A percentile compares a stretch with the other conserved stretches of the same genome.
These are phyloP conservation scores for Syncephalastrum monosporum DNA, from an alignment of 371 early-diverging fungal genomes.

Conservation along the genomic window DNA sequence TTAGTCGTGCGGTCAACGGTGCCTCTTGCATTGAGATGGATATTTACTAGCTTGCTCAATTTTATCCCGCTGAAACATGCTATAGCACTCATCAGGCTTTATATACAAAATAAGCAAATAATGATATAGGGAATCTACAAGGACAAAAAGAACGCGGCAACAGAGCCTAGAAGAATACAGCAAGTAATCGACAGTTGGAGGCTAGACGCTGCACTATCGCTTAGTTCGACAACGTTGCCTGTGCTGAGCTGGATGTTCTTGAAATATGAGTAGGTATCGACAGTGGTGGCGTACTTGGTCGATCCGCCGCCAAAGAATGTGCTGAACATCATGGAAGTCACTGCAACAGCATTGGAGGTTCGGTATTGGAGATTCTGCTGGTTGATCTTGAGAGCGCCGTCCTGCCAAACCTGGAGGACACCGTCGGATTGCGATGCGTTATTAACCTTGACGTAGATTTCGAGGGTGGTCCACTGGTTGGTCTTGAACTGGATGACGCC, in stretches of 20 bases:
- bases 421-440: conserved; percentile 41
- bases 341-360: conserved; percentile 26
- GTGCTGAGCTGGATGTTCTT: conserved; percentile 45
- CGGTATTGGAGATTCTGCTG: conserved; percentile 37
- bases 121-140: conserved; percentile 9
- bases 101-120: background rate
- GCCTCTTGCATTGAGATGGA: background rate
- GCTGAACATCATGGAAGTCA: conserved; percentile 49
- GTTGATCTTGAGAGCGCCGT: conserved; percentile 35
- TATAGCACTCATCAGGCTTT: background rate
- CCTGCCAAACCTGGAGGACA: conserved; percentile 41
- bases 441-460: conserved; percentile 47
- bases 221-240: conserved; percentile 27
- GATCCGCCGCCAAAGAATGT: conserved; percentile 57
- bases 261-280: conserved; percentile 40
- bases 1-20: too few species aligned
- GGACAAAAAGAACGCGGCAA: conserved; percentile 10
- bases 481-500: conserved; percentile 42
- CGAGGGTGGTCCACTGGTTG: conserved; percentile 39
- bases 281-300: conserved; percentile 38
- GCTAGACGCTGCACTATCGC: conserved; percentile 12
- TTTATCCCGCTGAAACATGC: background rate
- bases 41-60: background rate
- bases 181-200: conserved; percentile 4
- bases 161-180: conserved; percentile 7